Base-by-base conservation (phyloP, 75 land plant genomes). In the Picea glauca region DNA sequence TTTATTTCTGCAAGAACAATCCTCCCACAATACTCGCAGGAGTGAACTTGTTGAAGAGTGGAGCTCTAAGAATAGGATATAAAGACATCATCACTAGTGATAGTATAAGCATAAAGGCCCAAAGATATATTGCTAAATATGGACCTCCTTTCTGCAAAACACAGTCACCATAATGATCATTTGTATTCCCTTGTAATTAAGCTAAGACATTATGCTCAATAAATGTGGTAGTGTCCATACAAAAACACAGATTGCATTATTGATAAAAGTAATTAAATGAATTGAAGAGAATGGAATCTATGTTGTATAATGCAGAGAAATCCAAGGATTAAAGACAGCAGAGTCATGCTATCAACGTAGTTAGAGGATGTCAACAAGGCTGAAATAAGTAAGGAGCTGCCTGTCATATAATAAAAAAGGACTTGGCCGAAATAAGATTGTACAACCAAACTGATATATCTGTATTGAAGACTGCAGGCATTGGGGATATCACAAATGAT, bases 31-130 rank as follows among this genome's bases (percentile, higher is more conserved):
- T 59, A 85, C 99, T 89, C 73, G 93, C 99, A 76, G 99, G 96
- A 0, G 96, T 98, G 78, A 98, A 98, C 80, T 98, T 98, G 80
- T 98, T 95, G 84, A 98, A 98, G 1, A 98, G 87, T 60, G 99
- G 99, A 21, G 98, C 98, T 60, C 95, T 98, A 11, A 98, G 77
- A 77, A 98, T 72, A 30, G 99, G 99, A 76, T 95, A 98, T 5
- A 98, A 26, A 18, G 93, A 87, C 96, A 98, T 87, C 94, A 98
- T 90, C 75, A 95, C 85, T 75, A 98, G 60, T 9, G 94, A 90
- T 30, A 98, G 75, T 26, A 90, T 77, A 77, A 98, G 84, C 89
- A 92, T 93, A 84, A 98, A 98, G 54, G 74, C 93, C 99, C 99
- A 98, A 13, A 98, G 90, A 77, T 98, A 98, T 11, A 98, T 85